Percentiles rank a stretch among this genome's conserved stretches.
phyloP scores from a whole-genome alignment of 2,329 filamentous ascomycete genomes.

The Epichloe uncinata region DNA sequence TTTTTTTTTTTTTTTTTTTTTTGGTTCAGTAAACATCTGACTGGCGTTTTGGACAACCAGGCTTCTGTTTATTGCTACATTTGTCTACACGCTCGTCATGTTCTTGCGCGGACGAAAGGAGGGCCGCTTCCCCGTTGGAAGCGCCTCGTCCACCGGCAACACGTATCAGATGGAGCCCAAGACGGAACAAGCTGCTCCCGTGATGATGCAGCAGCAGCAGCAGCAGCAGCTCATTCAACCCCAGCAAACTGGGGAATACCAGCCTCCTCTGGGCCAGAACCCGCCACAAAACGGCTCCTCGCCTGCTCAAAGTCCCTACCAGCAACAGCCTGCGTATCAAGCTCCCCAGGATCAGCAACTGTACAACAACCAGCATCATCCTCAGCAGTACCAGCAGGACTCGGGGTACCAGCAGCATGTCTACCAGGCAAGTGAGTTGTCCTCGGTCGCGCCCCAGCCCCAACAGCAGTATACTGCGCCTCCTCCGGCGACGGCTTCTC shows the following conservation, averaged over 20 bases:
- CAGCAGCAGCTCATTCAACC: constrained; percentile 9
- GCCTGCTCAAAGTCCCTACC: constrained; percentile 16
- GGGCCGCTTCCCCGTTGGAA: constrained; percentile 19
- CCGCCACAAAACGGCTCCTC: constrained; percentile 11
- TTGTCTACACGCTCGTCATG: constrained; percentile 22
- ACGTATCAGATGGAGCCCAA: constrained; percentile 23
- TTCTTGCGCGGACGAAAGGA: constrained; percentile 26
- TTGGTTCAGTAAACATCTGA: neutral
- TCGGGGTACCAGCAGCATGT: constrained; percentile 10
- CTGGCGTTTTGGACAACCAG: constrained; percentile 11
- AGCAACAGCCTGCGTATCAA: constrained; percentile 15
- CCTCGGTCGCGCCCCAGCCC: neutral
- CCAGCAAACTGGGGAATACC: constrained; percentile 7
- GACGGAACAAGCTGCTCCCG: constrained; percentile 9
- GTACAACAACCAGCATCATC: neutral
- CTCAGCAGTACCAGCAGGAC: neutral
- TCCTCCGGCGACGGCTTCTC: constrained; percentile 6
- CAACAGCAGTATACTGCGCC: constrained; percentile 12
- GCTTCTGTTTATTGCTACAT: constrained; percentile 25
- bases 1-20: too few relatives aligned
- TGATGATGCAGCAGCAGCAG: constrained; percentile 6
- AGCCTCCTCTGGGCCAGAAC: constrained; percentile 11
- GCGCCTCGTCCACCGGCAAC: constrained; percentile 4
- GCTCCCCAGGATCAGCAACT: constrained; percentile 11
- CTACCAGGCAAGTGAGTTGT: constrained; percentile 5